Conservation (phyloP, 164 flowering plant genomes). For the Saururus chinensis region DNA sequence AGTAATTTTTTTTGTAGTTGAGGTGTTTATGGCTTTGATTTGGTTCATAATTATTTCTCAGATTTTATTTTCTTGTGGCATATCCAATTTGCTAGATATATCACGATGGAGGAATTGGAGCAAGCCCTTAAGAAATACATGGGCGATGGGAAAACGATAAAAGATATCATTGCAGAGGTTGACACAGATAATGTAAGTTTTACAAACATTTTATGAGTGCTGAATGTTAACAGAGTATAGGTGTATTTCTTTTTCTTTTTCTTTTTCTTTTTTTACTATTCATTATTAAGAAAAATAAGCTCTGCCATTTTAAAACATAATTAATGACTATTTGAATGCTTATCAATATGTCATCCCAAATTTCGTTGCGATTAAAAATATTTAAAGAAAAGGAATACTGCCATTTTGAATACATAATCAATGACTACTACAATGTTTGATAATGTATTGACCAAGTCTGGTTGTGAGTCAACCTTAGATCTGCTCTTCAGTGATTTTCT, state of each 20-base stretch:
- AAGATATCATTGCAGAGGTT: slow-evolving; percentile 94
- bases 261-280: neutral
- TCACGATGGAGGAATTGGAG: slow-evolving; percentile 84
- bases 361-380: too few relatives aligned
- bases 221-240: too few relatives aligned
- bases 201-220: neutral
- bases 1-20: slow-evolving; percentile 1
- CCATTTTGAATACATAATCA: neutral
- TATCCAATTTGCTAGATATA: slow-evolving; percentile 41
- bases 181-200: slow-evolving; percentile 74
- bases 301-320: neutral
- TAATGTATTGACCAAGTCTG: neutral
- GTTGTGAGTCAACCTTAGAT: neutral
- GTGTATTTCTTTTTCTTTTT: neutral
- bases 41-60: neutral
- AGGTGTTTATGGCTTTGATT: neutral
- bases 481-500: neutral
- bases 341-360: too few relatives aligned
- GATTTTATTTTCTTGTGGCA: neutral
- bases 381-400: too few relatives aligned
- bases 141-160: slow-evolving; percentile 80
- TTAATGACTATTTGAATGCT: too few relatives aligned
- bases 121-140: slow-evolving; percentile 72
- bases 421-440: neutral
- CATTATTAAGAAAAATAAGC: too few relatives aligned